Evolutionary conservation across 148 eudicot species (phyloP).

Genomic region (Nyssa sinensis): DNA sequence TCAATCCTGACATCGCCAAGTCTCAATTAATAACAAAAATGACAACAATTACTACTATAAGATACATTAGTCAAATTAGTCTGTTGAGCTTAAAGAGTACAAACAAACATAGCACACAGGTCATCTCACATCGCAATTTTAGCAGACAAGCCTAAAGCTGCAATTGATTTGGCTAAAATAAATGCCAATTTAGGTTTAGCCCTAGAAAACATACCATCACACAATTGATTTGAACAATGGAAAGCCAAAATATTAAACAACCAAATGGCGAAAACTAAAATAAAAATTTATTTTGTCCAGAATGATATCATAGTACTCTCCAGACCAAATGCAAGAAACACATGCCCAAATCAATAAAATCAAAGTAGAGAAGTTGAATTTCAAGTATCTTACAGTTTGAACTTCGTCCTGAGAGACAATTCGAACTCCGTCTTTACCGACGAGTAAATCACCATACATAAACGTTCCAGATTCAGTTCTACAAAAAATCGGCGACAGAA

Average conservation of each 20-base stretch:
- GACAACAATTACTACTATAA: neutral
- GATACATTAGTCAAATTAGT: too few relatives aligned
- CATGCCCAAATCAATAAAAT: slow-evolving; percentile 6
- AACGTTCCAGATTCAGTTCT: slow-evolving; percentile 90
- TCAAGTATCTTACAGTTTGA: slow-evolving; percentile 46
- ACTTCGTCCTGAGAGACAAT: slow-evolving; percentile 57
- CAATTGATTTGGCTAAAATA: neutral
- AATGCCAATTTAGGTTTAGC: neutral
- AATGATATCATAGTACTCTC: neutral
- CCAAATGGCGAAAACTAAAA: too few relatives aligned
- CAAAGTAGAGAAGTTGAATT: neutral
- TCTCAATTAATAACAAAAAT: too few relatives aligned
- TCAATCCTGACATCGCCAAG: neutral
- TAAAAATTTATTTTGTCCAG: too few relatives aligned
- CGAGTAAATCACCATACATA: slow-evolving; percentile 88
- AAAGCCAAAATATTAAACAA: slow-evolving; percentile 14
- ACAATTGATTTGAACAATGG: neutral
- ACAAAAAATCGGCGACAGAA: slow-evolving; percentile 6
- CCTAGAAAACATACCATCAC: neutral
- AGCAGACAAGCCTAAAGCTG: neutral
- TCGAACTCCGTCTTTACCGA: slow-evolving; percentile 77
- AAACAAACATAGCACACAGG: neutral
- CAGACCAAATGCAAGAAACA: neutral
- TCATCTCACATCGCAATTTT: neutral
- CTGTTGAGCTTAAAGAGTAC: neutral